These are phyloP conservation scores for Colletotrichum eremochloae DNA, from an alignment of 2,329 filamentous ascomycete genomes.

Conservation along the genomic window DNA sequence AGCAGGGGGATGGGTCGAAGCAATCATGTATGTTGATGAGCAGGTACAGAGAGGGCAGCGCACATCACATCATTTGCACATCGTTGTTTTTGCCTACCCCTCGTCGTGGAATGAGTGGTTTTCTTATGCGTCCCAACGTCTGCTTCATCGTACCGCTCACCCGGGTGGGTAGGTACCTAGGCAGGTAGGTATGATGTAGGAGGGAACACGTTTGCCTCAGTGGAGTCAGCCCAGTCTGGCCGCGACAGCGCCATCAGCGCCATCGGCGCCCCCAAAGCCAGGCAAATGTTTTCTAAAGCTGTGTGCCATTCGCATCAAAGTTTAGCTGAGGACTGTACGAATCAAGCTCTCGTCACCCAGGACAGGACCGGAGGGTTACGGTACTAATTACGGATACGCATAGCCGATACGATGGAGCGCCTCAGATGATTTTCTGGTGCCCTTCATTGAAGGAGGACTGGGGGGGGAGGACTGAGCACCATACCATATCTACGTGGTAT, in stretches of 20 bases:
- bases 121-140: neutral
- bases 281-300: neutral
- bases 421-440: neutral
- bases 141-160: neutral
- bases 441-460: neutral
- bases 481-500: neutral
- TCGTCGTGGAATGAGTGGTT: too few species aligned
- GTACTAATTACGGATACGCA: neutral
- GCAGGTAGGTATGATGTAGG: neutral
- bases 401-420: neutral
- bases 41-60: neutral
- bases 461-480: neutral
- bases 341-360: neutral
- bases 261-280: neutral
- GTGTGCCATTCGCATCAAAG: neutral
- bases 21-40: neutral
- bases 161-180: too few species aligned
- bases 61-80: neutral
- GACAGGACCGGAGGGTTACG: neutral
- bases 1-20: neutral
- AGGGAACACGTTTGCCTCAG: neutral
- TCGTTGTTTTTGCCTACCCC: neutral
- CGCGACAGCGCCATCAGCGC: slow-evolving; percentile 16
- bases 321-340: neutral
- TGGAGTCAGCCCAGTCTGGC: neutral